Evolutionary conservation across 2,329 filamentous ascomycete genomes (phyloP).

Genomic region (Xylaria sp.): DNA sequence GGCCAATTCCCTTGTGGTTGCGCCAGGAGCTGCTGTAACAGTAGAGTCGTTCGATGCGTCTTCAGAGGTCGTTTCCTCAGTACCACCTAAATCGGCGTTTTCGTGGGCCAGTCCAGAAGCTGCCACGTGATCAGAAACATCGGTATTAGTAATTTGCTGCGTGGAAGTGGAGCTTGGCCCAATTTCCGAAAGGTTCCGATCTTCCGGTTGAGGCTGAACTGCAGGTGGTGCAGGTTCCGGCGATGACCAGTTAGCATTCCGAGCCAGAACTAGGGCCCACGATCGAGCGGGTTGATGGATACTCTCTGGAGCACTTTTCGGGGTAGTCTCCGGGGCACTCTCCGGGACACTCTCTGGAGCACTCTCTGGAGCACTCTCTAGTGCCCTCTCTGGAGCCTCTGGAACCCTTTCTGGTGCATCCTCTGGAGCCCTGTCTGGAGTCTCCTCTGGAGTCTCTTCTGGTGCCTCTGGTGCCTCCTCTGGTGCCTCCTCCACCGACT

Average conservation of each 20-base stretch:
- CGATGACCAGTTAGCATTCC: conserved; percentile 23
- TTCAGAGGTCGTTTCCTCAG: conserved; percentile 7
- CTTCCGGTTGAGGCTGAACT: conserved; percentile 46
- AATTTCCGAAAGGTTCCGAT: conserved; percentile 48
- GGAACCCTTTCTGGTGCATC: too few species aligned
- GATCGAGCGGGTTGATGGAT: conserved; percentile 14
- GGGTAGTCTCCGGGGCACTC: too few species aligned
- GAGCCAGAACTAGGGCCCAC: conserved; percentile 9
- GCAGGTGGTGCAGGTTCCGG: conserved; percentile 42
- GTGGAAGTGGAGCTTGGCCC: conserved; percentile 42
- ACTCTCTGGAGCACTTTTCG: too few species aligned
- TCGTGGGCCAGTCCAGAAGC: conserved; percentile 13
- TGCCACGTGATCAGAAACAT: conserved; percentile 18
- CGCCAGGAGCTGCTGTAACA: conserved; percentile 1
- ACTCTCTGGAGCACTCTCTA: too few species aligned
- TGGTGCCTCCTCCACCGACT: neutral
- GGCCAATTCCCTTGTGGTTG: conserved; percentile 9
- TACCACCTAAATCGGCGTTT: conserved; percentile 3
- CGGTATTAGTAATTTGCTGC: conserved; percentile 24
- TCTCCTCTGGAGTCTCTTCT: too few species aligned
- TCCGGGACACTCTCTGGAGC: too few species aligned
- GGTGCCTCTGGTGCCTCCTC: too few species aligned
- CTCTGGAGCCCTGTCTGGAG: too few species aligned
- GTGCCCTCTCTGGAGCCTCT: too few species aligned
- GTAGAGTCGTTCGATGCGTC: conserved; percentile 4